Conservation (phyloP, 306 rosid genomes). For the Heteromeles arbutifolia region DNA sequence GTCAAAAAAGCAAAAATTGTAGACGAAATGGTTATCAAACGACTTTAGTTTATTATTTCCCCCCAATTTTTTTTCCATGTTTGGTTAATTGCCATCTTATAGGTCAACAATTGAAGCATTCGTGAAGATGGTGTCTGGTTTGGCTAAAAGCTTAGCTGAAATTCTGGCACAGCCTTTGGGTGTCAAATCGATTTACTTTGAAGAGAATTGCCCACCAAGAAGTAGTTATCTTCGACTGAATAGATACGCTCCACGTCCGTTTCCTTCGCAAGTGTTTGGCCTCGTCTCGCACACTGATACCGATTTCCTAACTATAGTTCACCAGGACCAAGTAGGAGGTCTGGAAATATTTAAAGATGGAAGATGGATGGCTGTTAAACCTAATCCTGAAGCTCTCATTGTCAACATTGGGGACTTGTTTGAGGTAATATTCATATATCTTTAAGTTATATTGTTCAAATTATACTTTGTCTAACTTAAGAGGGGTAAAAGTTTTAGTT, state of each 20-base stretch:
- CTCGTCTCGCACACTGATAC: conserved; percentile 58
- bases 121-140: conserved; percentile 9
- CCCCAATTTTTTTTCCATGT: not conserved
- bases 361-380: conserved; percentile 23
- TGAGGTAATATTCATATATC: conserved; percentile 38
- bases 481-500: no score
- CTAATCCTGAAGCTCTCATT: conserved; percentile 25
- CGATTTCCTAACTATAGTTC: conserved; percentile 28
- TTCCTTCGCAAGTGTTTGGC: conserved; percentile 45
- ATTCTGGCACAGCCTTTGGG: conserved; percentile 49
- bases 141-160: conserved; percentile 47
- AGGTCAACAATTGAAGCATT: conserved; percentile 44
- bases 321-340: conserved; percentile 27
- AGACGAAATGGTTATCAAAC: no score
- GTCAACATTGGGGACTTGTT: conserved; percentile 72
- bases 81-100: not conserved
- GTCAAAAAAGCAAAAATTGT: no score
- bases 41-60: not conserved
- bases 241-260: conserved; percentile 64
- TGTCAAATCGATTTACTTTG: conserved; percentile 32
- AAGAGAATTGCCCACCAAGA: conserved; percentile 40
- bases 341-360: conserved; percentile 18
- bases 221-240: conserved; percentile 47
- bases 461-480: not conserved
- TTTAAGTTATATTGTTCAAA: not conserved